Percentiles rank a stretch among this genome's conserved stretches.
Conservation (phyloP, 1,139 yeast species). For the Debaryomycetaceae sp. region DNA sequence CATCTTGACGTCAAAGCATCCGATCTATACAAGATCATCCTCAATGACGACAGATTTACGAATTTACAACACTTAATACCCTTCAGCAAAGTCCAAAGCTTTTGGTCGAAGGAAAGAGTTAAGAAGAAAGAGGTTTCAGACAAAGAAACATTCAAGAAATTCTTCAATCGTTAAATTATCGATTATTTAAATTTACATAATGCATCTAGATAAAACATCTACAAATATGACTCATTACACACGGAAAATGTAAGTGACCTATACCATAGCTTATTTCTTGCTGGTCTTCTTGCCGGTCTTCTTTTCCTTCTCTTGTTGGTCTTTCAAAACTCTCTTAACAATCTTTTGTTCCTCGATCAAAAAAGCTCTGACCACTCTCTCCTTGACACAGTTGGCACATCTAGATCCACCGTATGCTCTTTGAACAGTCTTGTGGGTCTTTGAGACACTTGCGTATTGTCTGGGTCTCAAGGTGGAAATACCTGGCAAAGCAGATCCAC, state of each 20-base stretch:
- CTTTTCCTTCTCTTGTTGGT: constrained; percentile 84
- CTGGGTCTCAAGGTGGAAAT: constrained; percentile 95
- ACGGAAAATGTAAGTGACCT: not conserved
- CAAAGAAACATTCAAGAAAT: constrained; percentile 16
- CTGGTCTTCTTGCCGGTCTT: constrained; percentile 37
- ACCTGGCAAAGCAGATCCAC: constrained; percentile 92
- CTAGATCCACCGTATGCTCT: constrained; percentile 99
- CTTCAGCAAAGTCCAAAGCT: constrained; percentile 18
- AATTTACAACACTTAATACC: constrained; percentile 13
- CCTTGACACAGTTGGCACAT: constrained; percentile 98
- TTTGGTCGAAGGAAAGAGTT: constrained; percentile 17
- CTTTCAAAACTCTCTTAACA: constrained; percentile 98
- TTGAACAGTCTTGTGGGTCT: constrained; percentile 96
- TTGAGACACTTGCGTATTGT: constrained; percentile 90
- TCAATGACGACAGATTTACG: constrained; percentile 9
- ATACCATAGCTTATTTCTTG: constrained; percentile 29
- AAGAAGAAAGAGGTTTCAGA: constrained; percentile 13
- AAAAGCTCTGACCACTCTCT: constrained; percentile 98
- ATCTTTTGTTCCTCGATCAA: constrained; percentile 99
- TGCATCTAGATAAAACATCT: constrained; percentile 1
- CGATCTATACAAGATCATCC: constrained; percentile 15
- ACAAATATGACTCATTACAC: not conserved
- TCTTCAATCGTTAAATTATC: constrained; percentile 6
- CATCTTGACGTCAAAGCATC: constrained; percentile 16
- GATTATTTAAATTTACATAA: not conserved